Conservation (phyloP, 2,329 filamentous ascomycete genomes). For the Alternaria triticimaculans region DNA sequence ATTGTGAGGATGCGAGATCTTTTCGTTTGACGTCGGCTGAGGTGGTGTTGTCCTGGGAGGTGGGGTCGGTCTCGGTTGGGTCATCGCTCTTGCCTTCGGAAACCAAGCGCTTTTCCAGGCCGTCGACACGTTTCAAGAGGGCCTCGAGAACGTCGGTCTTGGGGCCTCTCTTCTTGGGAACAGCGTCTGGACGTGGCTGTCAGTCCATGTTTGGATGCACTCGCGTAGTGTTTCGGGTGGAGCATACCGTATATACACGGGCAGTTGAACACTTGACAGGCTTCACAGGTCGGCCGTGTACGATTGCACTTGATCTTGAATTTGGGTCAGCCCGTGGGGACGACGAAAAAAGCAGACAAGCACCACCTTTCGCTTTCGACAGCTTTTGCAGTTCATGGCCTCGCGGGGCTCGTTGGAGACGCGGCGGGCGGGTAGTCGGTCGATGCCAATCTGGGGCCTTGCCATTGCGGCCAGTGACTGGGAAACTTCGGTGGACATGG, state of each 20-base stretch:
- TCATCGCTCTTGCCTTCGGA: conserved; percentile 56
- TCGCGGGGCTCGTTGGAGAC: conserved; percentile 79
- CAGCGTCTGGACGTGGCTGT: conserved; percentile 67
- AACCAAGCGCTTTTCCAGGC: conserved; percentile 79
- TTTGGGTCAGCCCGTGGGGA: conserved; percentile 18
- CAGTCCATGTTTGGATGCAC: conserved; percentile 16
- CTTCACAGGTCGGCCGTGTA: conserved; percentile 82
- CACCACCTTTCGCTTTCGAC: conserved; percentile 84
- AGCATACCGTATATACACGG: conserved; percentile 81
- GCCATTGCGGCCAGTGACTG: conserved; percentile 61
- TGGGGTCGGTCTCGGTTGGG: conserved; percentile 34
- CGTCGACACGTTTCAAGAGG: conserved; percentile 82
- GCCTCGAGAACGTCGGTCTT: conserved; percentile 91
- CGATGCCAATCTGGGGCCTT: conserved; percentile 80
- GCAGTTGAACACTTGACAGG: conserved; percentile 88
- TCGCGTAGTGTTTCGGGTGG: conserved; percentile 5
- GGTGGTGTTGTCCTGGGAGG: conserved; percentile 17
- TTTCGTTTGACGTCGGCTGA: conserved; percentile 27
- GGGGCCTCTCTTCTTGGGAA: conserved; percentile 87
- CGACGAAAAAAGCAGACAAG: conserved; percentile 11
- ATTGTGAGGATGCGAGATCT: conserved; percentile 25
- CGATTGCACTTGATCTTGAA: conserved; percentile 89
- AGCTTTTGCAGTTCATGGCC: conserved; percentile 96
- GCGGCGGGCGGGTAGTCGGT: conserved; percentile 74
- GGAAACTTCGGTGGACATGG: conserved; percentile 42